These are phyloP conservation scores for Malus fusca DNA, from an alignment of 306 rosid genomes.

Conservation along the genomic window DNA sequence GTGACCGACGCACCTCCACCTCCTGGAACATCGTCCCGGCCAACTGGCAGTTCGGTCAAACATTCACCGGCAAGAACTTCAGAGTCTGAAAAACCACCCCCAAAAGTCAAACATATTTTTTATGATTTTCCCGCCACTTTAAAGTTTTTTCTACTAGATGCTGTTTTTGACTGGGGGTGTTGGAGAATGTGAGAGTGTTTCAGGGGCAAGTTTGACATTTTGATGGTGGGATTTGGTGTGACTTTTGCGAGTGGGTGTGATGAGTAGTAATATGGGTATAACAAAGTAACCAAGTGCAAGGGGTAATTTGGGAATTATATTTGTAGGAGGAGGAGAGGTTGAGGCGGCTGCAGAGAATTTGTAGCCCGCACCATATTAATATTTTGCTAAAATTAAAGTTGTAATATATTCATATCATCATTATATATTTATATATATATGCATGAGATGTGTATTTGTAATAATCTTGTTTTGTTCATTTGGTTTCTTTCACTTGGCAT, in stretches of 20 bases:
- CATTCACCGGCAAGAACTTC: constrained; percentile 86
- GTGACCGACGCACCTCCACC: constrained; percentile 83
- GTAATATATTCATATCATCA: background rate
- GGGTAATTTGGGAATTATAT: background rate
- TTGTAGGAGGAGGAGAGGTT: constrained; percentile 36
- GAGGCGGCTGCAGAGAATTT: constrained; percentile 52
- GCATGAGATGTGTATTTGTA: constrained; percentile 1
- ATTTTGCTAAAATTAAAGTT: constrained; percentile 18
- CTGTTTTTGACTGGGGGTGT: constrained; percentile 27
- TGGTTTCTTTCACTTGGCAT: constrained; percentile 14
- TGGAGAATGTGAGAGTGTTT: constrained; percentile 26
- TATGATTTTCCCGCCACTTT: constrained; percentile 18
- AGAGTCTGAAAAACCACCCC: constrained; percentile 27
- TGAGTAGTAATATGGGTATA: background rate
- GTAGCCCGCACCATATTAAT: constrained; percentile 61
- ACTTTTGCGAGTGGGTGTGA: background rate
- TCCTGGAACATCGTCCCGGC: constrained; percentile 83
- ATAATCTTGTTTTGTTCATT: background rate
- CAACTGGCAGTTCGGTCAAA: constrained; percentile 92
- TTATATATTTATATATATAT: constrained; percentile 3
- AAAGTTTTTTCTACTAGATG: background rate
- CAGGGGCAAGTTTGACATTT: background rate
- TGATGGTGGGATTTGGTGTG: constrained; percentile 16
- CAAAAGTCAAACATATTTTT: background rate
- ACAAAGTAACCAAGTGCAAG: background rate